Base-by-base conservation (phyloP, 1,139 yeast genomes). In the Pneumocystis murina region DNA sequence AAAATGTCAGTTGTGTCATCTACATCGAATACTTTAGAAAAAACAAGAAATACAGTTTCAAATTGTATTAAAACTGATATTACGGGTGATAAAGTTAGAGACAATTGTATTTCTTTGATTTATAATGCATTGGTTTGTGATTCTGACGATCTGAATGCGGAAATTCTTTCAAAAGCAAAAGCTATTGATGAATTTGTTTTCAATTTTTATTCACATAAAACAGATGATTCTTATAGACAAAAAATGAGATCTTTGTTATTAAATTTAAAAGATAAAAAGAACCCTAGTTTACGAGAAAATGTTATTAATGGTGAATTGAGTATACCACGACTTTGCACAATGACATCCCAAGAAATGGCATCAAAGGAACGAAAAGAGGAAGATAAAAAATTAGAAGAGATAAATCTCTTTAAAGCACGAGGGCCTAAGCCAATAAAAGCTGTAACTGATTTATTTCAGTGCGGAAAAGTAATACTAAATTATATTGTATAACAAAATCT, bases 361-460 rank as follows among this genome's bases (percentile, higher is more conserved):
- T 95, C 97, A 1, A 79, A 76, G 62, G 97, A 89, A 71, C 81
- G 92, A 69, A 88, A 87, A 75, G 82, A 86, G 73, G 95, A 90
- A 73, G 80, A 91, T 69, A 94, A 90, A 71, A 84, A 87, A 70
- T 81, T 92, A 70, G 89, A 87, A 72, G 86, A 87, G 73, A 86
- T 88, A 74, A 94, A 94, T 75, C 79, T 92, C 72, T 91, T 87
- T 76, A 95, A 92, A 73, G 98, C 98, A 2, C 97, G 89, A 75
- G 97, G 97, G 69, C 97, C 98, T n/a, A 90, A 89, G 10, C 95
- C 91, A 71, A 89, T 90, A 78, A 82, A 97, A 70, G 96, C 98
- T 0, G 90, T 90, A 60, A 92, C 98, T 8, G 97, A 92, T 75
- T 80, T 97, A 74, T 92, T 92, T 74, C 87, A 95, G 2, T 92